Percentiles rank a stretch among this genome's conserved stretches.
These are phyloP conservation scores for Fusarium floridanum DNA, from an alignment of 2,329 filamentous ascomycete genomes.

Conservation along the genomic window DNA sequence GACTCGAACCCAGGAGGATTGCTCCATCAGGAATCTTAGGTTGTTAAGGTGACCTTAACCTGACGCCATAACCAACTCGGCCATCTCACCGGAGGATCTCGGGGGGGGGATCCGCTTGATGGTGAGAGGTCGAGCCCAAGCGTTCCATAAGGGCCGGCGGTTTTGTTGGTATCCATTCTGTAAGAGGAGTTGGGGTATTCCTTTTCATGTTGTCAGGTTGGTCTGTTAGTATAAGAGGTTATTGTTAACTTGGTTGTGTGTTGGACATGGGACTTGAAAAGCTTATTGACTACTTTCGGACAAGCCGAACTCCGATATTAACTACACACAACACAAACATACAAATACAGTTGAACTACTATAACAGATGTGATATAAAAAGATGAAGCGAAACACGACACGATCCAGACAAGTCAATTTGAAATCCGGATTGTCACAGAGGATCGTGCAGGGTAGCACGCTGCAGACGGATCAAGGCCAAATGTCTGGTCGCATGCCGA, in stretches of 20 bases:
- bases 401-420: neutral
- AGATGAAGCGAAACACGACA: neutral
- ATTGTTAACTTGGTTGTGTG: neutral
- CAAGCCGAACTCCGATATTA: neutral
- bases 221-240: too few relatives aligned
- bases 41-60: conserved; percentile 47
- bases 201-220: neutral
- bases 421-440: neutral
- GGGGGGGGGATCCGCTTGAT: conserved; percentile 27
- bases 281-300: neutral
- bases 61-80: conserved; percentile 49
- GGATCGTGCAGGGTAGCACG: conserved; percentile 2
- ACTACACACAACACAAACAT: neutral
- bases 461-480: neutral
- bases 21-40: conserved; percentile 45
- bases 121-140: neutral
- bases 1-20: conserved; percentile 49
- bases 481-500: neutral
- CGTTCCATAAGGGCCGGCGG: conserved; percentile 7
- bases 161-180: neutral
- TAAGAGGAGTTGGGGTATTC: neutral
- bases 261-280: neutral
- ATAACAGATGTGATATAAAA: neutral
- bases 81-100: conserved; percentile 34
- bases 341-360: neutral